Percentiles rank a stretch among this genome's conserved stretches.
phyloP scores from a whole-genome alignment of 306 rosid species.

The Cucurbita moschata region DNA sequence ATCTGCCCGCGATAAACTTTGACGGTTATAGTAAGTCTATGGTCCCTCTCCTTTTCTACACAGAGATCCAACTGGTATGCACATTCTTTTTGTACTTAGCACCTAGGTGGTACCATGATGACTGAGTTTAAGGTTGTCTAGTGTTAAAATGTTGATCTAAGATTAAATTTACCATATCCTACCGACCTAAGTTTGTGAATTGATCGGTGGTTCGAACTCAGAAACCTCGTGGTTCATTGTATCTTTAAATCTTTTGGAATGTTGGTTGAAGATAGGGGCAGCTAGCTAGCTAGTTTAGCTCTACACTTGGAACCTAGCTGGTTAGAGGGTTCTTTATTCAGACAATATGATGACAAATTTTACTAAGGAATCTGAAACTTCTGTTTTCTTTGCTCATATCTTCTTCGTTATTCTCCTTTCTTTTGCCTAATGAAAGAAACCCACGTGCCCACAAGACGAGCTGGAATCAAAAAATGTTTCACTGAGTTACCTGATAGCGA shows the following conservation, averaged over 20 bases:
- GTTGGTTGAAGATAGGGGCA: not conserved
- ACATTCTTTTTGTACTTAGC: not conserved
- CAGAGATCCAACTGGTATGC: not conserved
- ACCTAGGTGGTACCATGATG: not conserved
- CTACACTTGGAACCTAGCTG: not conserved
- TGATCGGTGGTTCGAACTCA: too few species aligned
- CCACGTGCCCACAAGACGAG: conserved; percentile 21
- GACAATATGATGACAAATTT: conserved; percentile 7
- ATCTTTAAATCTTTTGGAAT: not conserved
- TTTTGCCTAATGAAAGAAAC: conserved; percentile 58
- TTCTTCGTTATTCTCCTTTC: conserved; percentile 14
- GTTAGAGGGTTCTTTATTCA: not conserved
- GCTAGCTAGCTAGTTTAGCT: not conserved
- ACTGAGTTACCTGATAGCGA: conserved; percentile 30
- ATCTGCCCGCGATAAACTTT: too few species aligned
- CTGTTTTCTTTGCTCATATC: not conserved
- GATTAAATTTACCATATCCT: too few species aligned
- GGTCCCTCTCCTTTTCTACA: conserved; percentile 8
- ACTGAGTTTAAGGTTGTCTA: not conserved
- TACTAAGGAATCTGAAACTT: not conserved
- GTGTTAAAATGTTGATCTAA: too few species aligned
- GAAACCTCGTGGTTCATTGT: too few species aligned
- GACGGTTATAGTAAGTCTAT: not conserved
- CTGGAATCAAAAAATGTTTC: conserved; percentile 24
- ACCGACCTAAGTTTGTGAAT: too few species aligned